Percentiles rank a stretch among this genome's conserved stretches.
Conservation (phyloP, 768 basidiomycete genomes). For the Lepiota subincarnata region DNA sequence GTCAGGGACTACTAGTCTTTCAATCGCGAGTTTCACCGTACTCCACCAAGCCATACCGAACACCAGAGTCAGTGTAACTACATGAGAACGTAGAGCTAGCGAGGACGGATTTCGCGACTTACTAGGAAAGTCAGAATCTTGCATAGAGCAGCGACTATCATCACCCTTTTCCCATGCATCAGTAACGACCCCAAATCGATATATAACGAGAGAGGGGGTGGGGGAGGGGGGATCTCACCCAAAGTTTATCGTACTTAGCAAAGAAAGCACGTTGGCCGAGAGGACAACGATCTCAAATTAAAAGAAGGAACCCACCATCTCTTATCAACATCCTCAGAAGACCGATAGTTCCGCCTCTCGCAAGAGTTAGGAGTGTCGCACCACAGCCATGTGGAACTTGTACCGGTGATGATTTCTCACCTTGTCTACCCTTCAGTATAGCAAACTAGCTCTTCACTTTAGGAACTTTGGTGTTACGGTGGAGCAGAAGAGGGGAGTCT, state of each 20-base stretch:
- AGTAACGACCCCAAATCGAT: no score
- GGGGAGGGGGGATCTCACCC: no score
- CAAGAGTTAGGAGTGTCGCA: constrained; percentile 16
- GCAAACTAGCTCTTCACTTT: not conserved
- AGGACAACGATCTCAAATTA: not conserved
- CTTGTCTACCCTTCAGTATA: not conserved
- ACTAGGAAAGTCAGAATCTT: constrained; percentile 38
- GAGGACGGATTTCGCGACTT: constrained; percentile 8
- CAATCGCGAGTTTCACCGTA: constrained; percentile 17
- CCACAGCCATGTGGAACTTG: constrained; percentile 2
- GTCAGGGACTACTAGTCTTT: not conserved
- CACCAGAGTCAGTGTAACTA: not conserved
- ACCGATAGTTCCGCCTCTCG: constrained; percentile 17
- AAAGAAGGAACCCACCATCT: constrained; percentile 27
- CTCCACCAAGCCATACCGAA: constrained; percentile 25
- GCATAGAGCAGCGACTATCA: constrained; percentile 29
- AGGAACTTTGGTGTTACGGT: no score
- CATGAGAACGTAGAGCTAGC: not conserved
- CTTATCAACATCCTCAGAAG: constrained; percentile 33
- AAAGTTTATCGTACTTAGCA: constrained; percentile 35
- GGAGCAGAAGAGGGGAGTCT: no score
- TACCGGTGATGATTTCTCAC: not conserved
- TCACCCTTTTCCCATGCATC: constrained; percentile 22
- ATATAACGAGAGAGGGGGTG: no score
- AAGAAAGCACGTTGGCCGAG: not conserved